Percentiles rank a stretch among this genome's conserved stretches.
Conservation (phyloP, 2,329 filamentous ascomycete genomes). For the Stemphylium lycopersici region DNA sequence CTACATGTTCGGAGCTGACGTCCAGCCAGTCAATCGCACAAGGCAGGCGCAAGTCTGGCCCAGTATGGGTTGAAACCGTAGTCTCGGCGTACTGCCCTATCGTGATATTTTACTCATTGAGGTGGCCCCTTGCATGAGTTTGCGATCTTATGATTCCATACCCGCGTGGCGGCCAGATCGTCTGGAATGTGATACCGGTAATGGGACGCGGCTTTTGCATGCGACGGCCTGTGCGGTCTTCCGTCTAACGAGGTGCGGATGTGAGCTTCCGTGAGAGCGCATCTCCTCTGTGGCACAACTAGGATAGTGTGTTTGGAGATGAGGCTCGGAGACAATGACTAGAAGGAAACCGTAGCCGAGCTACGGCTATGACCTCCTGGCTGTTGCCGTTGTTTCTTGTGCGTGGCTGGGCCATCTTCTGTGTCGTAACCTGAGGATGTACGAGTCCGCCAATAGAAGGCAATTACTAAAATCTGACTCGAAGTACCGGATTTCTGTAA, state of each 20-base stretch:
- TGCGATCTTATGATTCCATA: not conserved
- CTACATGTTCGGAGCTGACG: not conserved
- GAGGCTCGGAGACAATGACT: not conserved
- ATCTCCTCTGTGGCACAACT: constrained; percentile 5
- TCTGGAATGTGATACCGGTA: not conserved
- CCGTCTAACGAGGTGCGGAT: not conserved
- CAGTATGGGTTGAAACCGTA: not conserved
- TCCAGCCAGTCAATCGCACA: constrained; percentile 3
- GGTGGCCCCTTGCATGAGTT: not conserved
- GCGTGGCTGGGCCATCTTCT: not conserved
- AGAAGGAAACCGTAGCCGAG: not conserved
- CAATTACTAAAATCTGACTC: not conserved
- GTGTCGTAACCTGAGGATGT: not conserved
- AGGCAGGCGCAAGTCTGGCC: not conserved
- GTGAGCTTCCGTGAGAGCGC: not conserved
- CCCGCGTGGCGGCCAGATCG: not conserved
- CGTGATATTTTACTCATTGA: not conserved
- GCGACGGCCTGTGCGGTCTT: not conserved
- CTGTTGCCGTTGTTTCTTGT: not conserved
- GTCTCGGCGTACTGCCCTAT: not conserved
- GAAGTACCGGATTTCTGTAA: not conserved
- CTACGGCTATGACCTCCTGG: not conserved
- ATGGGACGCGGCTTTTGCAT: not conserved
- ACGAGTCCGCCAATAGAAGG: not conserved
- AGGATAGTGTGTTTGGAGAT: not conserved